Base-by-base conservation (phyloP, 73 alveolate species). In the Urostyla sp. region DNA sequence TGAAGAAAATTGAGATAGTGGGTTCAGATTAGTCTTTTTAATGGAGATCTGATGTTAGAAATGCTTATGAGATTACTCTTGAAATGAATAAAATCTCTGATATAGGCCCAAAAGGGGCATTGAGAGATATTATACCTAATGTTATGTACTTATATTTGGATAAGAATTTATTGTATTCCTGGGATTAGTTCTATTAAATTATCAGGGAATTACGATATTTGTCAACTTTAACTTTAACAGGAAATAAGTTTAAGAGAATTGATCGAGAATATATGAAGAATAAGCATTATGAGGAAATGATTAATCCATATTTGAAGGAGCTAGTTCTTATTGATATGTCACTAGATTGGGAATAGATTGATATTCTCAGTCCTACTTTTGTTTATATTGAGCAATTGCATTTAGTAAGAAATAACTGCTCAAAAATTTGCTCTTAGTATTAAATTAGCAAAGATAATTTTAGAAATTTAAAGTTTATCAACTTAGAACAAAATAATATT, bases 181-280 rank as follows among this genome's bases (percentile, higher is more conserved):
- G 97, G 97, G 92, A 92, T 79, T 72, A 92, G 66, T 84, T 73
- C 67, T 92, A 77, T 74, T 55, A 38, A 23, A 76, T 92, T 20
- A 90, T 80, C 20, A 52, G 69, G n/a, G 81, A 92, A 63, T 40
- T 92, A 27, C 48, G 74, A 50, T 72, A 67, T 46, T 45, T 92
- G n/a, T 53, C 75, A 18, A 90, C 88, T 40, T 69, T 92, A 8
- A 67, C 78, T 16, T 80, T 92, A 37, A 67, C 93, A n/a, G 93
- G 85, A 28, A 92, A 92, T 54, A 56, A 55, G 38, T 55, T 88
- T 63, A 87, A 51, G 53, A 80, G 84, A 61, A 51, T 88, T 4
- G 80, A 63, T 20, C 60, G 59, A 44, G 46, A 67, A 11, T 85
- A 61, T 38, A 45, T 76, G 75, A 53, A 48, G 2, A 86, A 45